These are phyloP conservation scores for Puccinia horiana DNA, from an alignment of 1,284 basidiomycete species.

Conservation along the genomic window DNA sequence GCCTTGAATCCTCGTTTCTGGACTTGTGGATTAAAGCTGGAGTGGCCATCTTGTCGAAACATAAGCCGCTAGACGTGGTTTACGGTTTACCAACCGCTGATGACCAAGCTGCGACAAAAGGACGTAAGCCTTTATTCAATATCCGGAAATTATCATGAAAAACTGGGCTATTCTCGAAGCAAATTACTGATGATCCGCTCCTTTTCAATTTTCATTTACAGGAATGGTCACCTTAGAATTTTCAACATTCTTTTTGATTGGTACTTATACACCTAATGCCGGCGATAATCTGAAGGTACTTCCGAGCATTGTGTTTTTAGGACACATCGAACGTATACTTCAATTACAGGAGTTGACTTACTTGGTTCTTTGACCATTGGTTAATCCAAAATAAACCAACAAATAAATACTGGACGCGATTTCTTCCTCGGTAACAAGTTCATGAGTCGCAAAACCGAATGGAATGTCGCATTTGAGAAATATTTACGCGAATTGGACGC, in stretches of 20 bases:
- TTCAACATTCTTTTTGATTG: constrained; percentile 31
- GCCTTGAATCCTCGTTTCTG: background rate
- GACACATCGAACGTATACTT: background rate
- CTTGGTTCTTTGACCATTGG: background rate
- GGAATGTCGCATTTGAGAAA: constrained; percentile 45
- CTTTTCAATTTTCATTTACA: constrained; percentile 1
- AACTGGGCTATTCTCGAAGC: background rate
- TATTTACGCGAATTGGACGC: constrained; percentile 40
- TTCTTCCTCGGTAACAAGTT: constrained; percentile 2
- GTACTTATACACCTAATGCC: constrained; percentile 47
- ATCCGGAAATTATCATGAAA: background rate
- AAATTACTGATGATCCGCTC: background rate
- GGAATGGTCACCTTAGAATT: constrained; percentile 50
- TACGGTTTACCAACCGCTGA: constrained; percentile 42
- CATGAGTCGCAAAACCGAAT: constrained; percentile 35
- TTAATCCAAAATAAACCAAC: background rate
- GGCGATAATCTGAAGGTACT: constrained; percentile 34
- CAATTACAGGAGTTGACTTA: background rate
- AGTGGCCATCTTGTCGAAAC: constrained; percentile 39
- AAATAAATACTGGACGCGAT: background rate
- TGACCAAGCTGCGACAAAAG: constrained; percentile 42
- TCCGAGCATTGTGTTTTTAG: background rate
- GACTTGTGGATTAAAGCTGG: constrained; percentile 22
- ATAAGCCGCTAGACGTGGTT: constrained; percentile 41
- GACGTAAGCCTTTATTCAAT: constrained; percentile 27